phyloP scores from a whole-genome alignment of 805 yeast species.

The Nakazawaea holstii region DNA sequence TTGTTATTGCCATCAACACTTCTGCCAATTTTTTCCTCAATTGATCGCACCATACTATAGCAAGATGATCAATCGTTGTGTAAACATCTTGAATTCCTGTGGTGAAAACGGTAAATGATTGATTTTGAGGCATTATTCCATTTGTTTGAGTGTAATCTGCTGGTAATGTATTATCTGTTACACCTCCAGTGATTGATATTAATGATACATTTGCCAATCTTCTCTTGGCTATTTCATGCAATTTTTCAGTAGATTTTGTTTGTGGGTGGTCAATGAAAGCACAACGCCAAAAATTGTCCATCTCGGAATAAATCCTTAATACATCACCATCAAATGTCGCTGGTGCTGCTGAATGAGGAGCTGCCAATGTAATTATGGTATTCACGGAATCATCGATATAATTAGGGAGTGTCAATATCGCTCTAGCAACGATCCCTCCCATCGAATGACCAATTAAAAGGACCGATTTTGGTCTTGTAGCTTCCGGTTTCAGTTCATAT shows the following conservation, averaged over 20 bases:
- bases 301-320: slow-evolving; percentile 62
- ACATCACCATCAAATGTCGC: slow-evolving; percentile 90
- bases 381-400: slow-evolving; percentile 69
- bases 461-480: slow-evolving; percentile 58
- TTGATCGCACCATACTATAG: slow-evolving; percentile 96
- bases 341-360: slow-evolving; percentile 93
- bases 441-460: slow-evolving; percentile 86
- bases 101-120: slow-evolving; percentile 81
- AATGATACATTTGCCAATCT: slow-evolving; percentile 58
- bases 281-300: slow-evolving; percentile 76
- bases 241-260: too few relatives aligned
- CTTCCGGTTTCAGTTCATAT: slow-evolving; percentile 35
- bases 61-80: slow-evolving; percentile 92
- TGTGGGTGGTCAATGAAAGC: slow-evolving; percentile 42
- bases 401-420: slow-evolving; percentile 75
- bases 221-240: slow-evolving; percentile 30
- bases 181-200: slow-evolving; percentile 87
- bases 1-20: slow-evolving; percentile 55
- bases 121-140: slow-evolving; percentile 61
- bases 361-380: slow-evolving; percentile 77
- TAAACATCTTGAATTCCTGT: slow-evolving; percentile 88
- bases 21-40: slow-evolving; percentile 58
- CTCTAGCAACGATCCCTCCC: slow-evolving; percentile 95
- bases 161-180: slow-evolving; percentile 70
- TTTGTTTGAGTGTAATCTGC: slow-evolving; percentile 83